Evolutionary conservation across 2,329 filamentous ascomycete genomes (phyloP).

Genomic region (Triangularia setosa): DNA sequence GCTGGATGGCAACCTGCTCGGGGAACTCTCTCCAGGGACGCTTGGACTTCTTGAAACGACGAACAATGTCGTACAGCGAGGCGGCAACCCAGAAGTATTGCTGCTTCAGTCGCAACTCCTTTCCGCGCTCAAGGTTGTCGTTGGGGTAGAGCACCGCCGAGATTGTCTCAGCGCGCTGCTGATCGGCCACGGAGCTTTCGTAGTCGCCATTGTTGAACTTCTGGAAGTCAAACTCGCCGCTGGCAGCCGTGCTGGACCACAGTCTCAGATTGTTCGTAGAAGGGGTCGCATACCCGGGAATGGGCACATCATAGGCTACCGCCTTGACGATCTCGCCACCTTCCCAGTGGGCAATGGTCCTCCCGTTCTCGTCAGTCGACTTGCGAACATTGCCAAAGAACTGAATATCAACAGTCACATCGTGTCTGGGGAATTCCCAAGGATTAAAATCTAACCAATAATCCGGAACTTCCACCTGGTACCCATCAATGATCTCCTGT

Average conservation of each 20-base stretch:
- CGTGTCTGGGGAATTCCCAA: slow-evolving; percentile 96
- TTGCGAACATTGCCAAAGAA: slow-evolving; percentile 88
- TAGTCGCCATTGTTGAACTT: slow-evolving; percentile 99
- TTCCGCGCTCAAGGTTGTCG: slow-evolving; percentile 92
- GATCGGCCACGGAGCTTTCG: slow-evolving; percentile 95
- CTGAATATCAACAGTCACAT: slow-evolving; percentile 94
- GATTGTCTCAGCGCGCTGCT: slow-evolving; percentile 98
- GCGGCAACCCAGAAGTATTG: slow-evolving; percentile 99
- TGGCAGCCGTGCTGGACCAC: slow-evolving; percentile 96
- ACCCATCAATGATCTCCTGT: slow-evolving; percentile 96
- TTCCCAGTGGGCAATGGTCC: slow-evolving; percentile 74
- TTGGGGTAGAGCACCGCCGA: slow-evolving; percentile 97
- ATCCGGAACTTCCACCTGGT: slow-evolving; percentile 96
- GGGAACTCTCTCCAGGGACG: slow-evolving; percentile 88
- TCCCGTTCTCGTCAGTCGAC: slow-evolving; percentile 70
- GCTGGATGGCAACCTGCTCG: slow-evolving; percentile 92
- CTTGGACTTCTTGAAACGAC: slow-evolving; percentile 96
- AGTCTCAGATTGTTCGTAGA: slow-evolving; percentile 95
- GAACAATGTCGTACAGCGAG: slow-evolving; percentile 91
- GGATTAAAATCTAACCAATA: slow-evolving; percentile 99
- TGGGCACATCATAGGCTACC: slow-evolving; percentile 87
- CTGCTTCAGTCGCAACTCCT: slow-evolving; percentile 96
- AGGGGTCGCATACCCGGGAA: slow-evolving; percentile 83
- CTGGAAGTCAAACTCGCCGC: slow-evolving; percentile 97
- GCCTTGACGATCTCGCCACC: slow-evolving; percentile 90